Evolutionary conservation across 805 yeast species (phyloP), one percentile per base, ranked within the genome.

Genomic region (Kluyveromyces siamensis): DNA sequence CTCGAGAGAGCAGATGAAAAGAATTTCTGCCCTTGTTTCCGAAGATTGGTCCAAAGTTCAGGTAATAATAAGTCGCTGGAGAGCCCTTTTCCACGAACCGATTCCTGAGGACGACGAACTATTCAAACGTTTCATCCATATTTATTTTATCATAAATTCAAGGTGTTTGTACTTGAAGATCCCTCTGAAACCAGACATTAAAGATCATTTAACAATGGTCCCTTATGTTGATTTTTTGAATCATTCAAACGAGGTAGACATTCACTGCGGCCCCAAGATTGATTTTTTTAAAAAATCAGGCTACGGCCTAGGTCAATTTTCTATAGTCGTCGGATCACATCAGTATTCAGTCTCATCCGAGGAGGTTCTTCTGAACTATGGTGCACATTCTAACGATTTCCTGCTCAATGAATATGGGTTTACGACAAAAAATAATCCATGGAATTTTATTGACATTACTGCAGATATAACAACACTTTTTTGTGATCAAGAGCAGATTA

Each of bases 141-240:
- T 85, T 0, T 91, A 96, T 95, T 73, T 86, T 57, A 82, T 91
- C 58, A 86, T 90, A 49, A 91, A 93, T 62, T 84, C 97, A 1
- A 81, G 99, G 67, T 91, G 98, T 63, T 70, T 91, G 6, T 90
- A 88, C 62, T 81, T 83, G 82, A 74, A 76, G 2, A 66, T 87
- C 1, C 81, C 85, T 1, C 72, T 75, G 43, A 73, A 75, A 36
- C 73, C 75, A 49, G 67, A 71, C 16, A 60, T 61, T 2, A 76
- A 69, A 25, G 87, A 84, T 55, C 84, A 86, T 62, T 82, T 91
- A 69, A 87, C 98, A 1, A 69, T 91, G 78, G 97, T 91, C 0
- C 99, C 99, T 0, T 83, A 72, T 53, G 89, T 90, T 21, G 99
- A 91, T 68, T 85, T 87, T 62, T 69, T 91, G 46, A 93, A 91